Evolutionary conservation across 371 early-diverging fungal species (phyloP).

Genomic region (Rhizopus arrhizus): DNA sequence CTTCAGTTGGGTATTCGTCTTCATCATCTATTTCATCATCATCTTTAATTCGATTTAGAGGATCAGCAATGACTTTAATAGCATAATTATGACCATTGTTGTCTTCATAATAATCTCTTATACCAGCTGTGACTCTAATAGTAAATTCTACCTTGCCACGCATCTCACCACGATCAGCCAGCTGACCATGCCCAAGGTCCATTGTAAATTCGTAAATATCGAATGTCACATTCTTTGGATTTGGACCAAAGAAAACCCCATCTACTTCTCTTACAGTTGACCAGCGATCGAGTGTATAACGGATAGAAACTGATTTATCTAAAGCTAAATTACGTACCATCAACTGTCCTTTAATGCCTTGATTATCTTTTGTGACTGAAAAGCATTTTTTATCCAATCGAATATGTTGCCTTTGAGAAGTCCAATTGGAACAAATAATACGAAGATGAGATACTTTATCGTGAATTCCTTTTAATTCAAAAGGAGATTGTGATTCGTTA

Average conservation of each 20-base stretch:
- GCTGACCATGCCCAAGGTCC: conserved; percentile 9
- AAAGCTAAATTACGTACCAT: conserved; percentile 76
- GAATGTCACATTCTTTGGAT: conserved; percentile 19
- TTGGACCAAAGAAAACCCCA: conserved; percentile 53
- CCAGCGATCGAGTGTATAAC: conserved; percentile 71
- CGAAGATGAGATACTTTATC: conserved; percentile 21
- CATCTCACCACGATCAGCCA: conserved; percentile 30
- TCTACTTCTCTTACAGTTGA: conserved; percentile 54
- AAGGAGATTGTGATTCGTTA: conserved; percentile 48
- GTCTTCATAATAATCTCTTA: conserved; percentile 72
- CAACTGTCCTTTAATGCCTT: conserved; percentile 51
- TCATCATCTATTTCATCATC: conserved; percentile 14
- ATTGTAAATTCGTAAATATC: conserved; percentile 35
- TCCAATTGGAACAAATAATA: conserved; percentile 24
- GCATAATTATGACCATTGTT: conserved; percentile 66
- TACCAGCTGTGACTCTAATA: conserved; percentile 48
- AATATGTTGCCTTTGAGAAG: conserved; percentile 17
- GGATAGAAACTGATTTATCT: conserved; percentile 66
- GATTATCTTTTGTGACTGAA: conserved; percentile 31
- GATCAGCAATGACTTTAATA: conserved; percentile 26
- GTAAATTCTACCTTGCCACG: conserved; percentile 26
- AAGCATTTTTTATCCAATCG: conserved; percentile 29
- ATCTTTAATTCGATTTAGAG: conserved; percentile 22
- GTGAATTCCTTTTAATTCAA: conserved; percentile 34
- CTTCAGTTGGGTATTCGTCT: conserved; percentile 14